These are phyloP conservation scores for Tetracladium maxilliforme DNA, from an alignment of 2,329 filamentous ascomycete species.

Conservation along the genomic window DNA sequence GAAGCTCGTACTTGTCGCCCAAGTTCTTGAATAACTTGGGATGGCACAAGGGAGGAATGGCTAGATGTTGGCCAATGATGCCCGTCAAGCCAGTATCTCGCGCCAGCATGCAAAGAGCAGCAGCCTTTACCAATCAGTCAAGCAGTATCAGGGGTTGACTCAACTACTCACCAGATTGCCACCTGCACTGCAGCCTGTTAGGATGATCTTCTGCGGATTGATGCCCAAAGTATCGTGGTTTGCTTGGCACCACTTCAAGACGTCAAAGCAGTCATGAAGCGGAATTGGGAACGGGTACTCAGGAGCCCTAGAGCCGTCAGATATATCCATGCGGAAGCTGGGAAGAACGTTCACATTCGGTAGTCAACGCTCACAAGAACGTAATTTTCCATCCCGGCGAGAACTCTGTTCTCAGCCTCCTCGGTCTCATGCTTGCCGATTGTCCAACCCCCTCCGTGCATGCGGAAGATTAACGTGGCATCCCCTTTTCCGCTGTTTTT, in stretches of 20 bases:
- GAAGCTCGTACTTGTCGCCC: slow-evolving; percentile 17
- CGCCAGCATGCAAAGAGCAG: slow-evolving; percentile 14
- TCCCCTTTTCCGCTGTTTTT: too few species aligned
- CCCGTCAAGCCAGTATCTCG: slow-evolving; percentile 16
- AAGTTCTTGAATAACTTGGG: slow-evolving; percentile 16
- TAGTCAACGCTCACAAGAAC: too few species aligned
- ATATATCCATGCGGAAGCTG: too few species aligned
- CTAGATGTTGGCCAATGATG: slow-evolving; percentile 17
- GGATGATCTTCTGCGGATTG: slow-evolving; percentile 21
- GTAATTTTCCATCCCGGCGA: too few species aligned
- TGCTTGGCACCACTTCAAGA: slow-evolving; percentile 27
- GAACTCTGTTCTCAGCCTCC: too few species aligned
- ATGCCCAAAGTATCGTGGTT: slow-evolving; percentile 23
- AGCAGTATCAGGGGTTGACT: background rate
- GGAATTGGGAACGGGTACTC: slow-evolving; percentile 33
- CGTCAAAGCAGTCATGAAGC: slow-evolving; percentile 34
- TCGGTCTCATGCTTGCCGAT: too few species aligned
- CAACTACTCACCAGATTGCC: slow-evolving; percentile 24
- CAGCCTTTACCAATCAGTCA: slow-evolving; percentile 8
- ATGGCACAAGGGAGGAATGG: slow-evolving; percentile 19
- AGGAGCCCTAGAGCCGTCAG: too few species aligned
- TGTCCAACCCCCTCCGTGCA: too few species aligned
- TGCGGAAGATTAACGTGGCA: too few species aligned
- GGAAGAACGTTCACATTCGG: too few species aligned
- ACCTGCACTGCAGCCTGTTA: slow-evolving; percentile 33